Evolutionary conservation across 345 rosid genomes (phyloP), one percentile per base, ranked within the genome.

Genomic region (Eutrema yunnanense): DNA sequence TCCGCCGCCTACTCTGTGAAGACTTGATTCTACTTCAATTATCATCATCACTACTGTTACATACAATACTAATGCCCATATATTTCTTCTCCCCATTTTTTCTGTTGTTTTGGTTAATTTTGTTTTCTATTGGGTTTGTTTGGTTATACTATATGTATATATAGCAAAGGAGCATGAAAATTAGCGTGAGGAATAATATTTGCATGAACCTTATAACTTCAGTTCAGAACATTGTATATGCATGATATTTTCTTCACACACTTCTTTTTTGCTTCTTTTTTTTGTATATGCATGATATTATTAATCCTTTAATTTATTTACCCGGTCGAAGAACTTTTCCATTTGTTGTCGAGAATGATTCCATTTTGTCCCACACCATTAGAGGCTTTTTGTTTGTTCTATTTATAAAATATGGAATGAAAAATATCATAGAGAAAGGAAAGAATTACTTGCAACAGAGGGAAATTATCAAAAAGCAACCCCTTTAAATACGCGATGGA

Each of bases 1-100:
- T 42, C 87, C 89, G 1, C 89, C 87, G 41, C 92, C 92, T 11
- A 87, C 89, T 80, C 86, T 78, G 44, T 84, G 90, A 11, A 81
- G 84, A 67, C 73, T 81, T 30, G 90, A 81, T 8, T 81, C 68
- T 4, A 65, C 62, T 5, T 42, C n/a, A 50, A 47, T 13, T 12
- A 6, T 46, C 16, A 43, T 27, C 54, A 26, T 49, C 62, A 58
- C 57, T 6, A 58, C 3, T 14, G 63, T 50, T 47, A 61, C 71
- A 61, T 29, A 37, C 34, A 71, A 16, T 10, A 56, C 9, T 6
- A 6, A 4, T 37, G 13, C 43, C 55, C 49, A 58, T 49, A 65
- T 33, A 42, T 2, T 22, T 55, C 11, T 13, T 56, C 22, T 71
- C 12, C 36, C 41, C 76, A 77, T 77, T 1, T 54, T 6, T 9